Percentiles rank a stretch among this genome's conserved stretches.
These are phyloP conservation scores for Candida piceae DNA, from an alignment of 805 yeast genomes.

Conservation along the genomic window DNA sequence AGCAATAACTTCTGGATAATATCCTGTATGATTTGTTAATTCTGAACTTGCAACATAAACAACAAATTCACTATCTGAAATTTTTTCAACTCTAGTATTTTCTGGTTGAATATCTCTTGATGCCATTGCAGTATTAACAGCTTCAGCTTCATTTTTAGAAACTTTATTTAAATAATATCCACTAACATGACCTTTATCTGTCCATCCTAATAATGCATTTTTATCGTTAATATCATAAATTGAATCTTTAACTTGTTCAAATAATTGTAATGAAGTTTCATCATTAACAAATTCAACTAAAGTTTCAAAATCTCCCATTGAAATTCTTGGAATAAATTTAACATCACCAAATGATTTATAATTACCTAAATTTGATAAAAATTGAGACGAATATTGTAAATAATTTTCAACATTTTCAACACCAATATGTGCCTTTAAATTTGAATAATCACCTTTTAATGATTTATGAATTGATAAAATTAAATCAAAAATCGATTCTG, in stretches of 20 bases:
- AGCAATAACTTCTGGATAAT: conserved; percentile 47
- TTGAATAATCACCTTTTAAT: conserved; percentile 43
- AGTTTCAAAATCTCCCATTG: conserved; percentile 41
- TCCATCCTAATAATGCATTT: conserved; percentile 66
- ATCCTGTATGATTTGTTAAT: conserved; percentile 43
- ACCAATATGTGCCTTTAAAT: conserved; percentile 30
- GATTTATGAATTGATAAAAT: conserved; percentile 54
- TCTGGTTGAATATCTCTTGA: conserved; percentile 64
- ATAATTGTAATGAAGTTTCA: conserved; percentile 30
- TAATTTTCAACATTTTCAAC: conserved; percentile 39
- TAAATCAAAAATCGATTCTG: conserved; percentile 70
- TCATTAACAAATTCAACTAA: conserved; percentile 41
- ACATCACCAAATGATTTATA: conserved; percentile 86
- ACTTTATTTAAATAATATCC: conserved; percentile 61
- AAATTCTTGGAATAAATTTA: conserved; percentile 70
- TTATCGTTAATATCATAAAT: conserved; percentile 48
- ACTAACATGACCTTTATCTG: conserved; percentile 69
- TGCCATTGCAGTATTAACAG: conserved; percentile 63
- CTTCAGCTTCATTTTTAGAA: conserved; percentile 57
- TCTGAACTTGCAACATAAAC: conserved; percentile 68
- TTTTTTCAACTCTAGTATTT: conserved; percentile 70
- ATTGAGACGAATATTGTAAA: conserved; percentile 72
- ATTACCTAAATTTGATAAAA: conserved; percentile 69
- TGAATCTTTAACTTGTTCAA: conserved; percentile 38
- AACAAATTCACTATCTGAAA: conserved; percentile 40